Percentiles rank a stretch among this genome's conserved stretches.
phyloP scores from a whole-genome alignment of 75 land plant species.

The Chamaecyparis obtusa region DNA sequence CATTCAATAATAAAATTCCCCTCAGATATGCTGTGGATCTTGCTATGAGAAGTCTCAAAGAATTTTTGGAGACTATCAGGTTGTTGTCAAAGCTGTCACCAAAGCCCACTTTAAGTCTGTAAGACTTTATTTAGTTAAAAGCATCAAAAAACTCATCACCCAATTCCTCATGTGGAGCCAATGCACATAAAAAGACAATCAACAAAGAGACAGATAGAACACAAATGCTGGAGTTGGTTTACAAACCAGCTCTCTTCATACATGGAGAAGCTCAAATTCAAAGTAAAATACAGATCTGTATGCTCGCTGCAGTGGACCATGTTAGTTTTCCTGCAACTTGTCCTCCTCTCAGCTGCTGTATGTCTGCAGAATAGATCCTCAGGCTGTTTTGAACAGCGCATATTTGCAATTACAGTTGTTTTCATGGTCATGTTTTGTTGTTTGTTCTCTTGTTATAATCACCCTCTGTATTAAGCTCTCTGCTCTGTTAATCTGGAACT shows the following conservation, averaged over 20 bases:
- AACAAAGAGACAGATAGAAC: neutral
- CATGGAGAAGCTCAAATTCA: neutral
- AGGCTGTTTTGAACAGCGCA: no score
- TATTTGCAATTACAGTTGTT: no score
- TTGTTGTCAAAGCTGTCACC: neutral
- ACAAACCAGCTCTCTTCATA: neutral
- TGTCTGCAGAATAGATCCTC: no score
- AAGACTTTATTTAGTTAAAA: neutral
- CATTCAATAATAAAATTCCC: neutral
- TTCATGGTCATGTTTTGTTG: no score
- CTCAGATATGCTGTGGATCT: neutral
- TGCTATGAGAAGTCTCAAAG: neutral
- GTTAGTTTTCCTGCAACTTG: no score
- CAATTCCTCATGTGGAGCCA: neutral
- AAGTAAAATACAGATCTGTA: neutral
- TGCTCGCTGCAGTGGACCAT: no score
- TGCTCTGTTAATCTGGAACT: no score
- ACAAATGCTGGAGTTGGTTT: neutral
- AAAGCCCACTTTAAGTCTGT: neutral
- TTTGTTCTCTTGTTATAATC: no score
- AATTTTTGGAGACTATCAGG: neutral
- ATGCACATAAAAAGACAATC: neutral
- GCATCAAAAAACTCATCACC: neutral
- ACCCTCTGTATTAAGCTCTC: no score
- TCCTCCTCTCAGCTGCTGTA: no score